Evolutionary conservation across 805 yeast genomes (phyloP).

Genomic region (Ogataea philodendri): DNA sequence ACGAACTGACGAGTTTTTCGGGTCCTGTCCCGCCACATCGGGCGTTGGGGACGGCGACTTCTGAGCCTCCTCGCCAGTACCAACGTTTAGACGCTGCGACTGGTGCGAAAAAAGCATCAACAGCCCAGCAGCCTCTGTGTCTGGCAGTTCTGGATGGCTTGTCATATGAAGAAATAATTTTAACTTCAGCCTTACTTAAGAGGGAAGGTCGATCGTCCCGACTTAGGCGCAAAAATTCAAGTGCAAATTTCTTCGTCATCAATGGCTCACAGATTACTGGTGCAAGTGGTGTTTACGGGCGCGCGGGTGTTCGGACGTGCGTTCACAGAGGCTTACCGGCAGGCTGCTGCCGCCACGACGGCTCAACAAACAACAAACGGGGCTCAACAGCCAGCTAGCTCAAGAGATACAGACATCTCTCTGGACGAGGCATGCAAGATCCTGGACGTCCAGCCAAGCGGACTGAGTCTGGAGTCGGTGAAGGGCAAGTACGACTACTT

Average conservation of each 20-base stretch:
- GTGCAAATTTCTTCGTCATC: slow-evolving; percentile 5
- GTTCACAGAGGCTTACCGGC: slow-evolving; percentile 93
- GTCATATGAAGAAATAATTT: slow-evolving; percentile 8
- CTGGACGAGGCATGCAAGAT: slow-evolving; percentile 91
- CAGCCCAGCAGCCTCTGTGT: slow-evolving; percentile 40
- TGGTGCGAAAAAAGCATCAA: slow-evolving; percentile 39
- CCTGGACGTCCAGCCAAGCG: slow-evolving; percentile 67
- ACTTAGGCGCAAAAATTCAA: slow-evolving; percentile 1
- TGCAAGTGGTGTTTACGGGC: slow-evolving; percentile 89
- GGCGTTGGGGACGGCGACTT: slow-evolving; percentile 4
- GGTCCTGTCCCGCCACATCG: slow-evolving; percentile 5
- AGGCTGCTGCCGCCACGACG: slow-evolving; percentile 93
- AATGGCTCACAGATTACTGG: slow-evolving; percentile 87
- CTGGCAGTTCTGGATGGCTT: slow-evolving; percentile 24
- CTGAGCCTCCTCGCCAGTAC: slow-evolving; percentile 1
- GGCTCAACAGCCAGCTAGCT: slow-evolving; percentile 38
- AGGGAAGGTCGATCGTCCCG: slow-evolving; percentile 9
- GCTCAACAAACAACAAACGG: slow-evolving; percentile 45
- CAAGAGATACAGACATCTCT: slow-evolving; percentile 73
- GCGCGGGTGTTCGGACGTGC: slow-evolving; percentile 96
- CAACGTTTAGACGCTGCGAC: slow-evolving; percentile 16
- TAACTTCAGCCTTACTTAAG: slow-evolving; percentile 2
- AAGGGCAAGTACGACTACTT: slow-evolving; percentile 74
- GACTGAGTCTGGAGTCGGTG: slow-evolving; percentile 54
- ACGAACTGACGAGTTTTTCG: slow-evolving; percentile 22